These are phyloP conservation scores for Flaveria trinervia DNA, from an alignment of 129 eudicot genomes.

Conservation along the genomic window DNA sequence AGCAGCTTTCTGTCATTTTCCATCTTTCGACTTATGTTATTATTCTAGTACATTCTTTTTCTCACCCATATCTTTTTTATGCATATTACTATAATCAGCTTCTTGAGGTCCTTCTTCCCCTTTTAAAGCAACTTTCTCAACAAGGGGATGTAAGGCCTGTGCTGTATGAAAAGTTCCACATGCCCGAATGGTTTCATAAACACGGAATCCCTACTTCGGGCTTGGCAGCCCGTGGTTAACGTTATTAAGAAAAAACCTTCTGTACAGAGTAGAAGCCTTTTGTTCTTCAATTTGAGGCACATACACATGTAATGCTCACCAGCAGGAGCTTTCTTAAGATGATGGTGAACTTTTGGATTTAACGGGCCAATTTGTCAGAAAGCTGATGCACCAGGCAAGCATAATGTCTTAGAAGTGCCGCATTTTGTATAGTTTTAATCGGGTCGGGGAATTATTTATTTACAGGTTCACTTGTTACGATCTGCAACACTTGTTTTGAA, in stretches of 20 bases:
- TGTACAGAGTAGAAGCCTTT: slow-evolving; percentile 36
- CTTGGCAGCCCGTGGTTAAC: slow-evolving; percentile 42
- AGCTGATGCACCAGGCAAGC: slow-evolving; percentile 10
- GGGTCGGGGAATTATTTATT: slow-evolving; percentile 3
- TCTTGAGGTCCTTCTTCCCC: slow-evolving; percentile 88
- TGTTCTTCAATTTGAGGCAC: slow-evolving; percentile 39
- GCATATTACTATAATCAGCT: slow-evolving; percentile 45
- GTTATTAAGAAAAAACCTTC: slow-evolving; percentile 11
- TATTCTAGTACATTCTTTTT: neutral
- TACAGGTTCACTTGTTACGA: neutral
- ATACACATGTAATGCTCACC: slow-evolving; percentile 27
- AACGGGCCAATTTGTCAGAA: slow-evolving; percentile 15
- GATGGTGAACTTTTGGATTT: slow-evolving; percentile 23
- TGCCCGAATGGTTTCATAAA: slow-evolving; percentile 98
- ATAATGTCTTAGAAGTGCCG: slow-evolving; percentile 30
- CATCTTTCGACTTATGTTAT: neutral
- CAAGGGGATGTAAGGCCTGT: slow-evolving; percentile 85
- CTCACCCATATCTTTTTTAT: slow-evolving; percentile 6
- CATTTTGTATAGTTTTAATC: slow-evolving; percentile 51
- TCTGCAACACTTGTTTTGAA: slow-evolving; percentile 23
- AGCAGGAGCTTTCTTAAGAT: neutral
- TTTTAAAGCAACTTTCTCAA: slow-evolving; percentile 78
- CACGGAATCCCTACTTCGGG: slow-evolving; percentile 77
- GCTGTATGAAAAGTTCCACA: slow-evolving; percentile 79
- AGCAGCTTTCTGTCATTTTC: neutral